A percentile compares a stretch with the other conserved stretches of the same genome.
phyloP scores from a whole-genome alignment of 306 rosid species.

The Echinosophora koreensis region DNA sequence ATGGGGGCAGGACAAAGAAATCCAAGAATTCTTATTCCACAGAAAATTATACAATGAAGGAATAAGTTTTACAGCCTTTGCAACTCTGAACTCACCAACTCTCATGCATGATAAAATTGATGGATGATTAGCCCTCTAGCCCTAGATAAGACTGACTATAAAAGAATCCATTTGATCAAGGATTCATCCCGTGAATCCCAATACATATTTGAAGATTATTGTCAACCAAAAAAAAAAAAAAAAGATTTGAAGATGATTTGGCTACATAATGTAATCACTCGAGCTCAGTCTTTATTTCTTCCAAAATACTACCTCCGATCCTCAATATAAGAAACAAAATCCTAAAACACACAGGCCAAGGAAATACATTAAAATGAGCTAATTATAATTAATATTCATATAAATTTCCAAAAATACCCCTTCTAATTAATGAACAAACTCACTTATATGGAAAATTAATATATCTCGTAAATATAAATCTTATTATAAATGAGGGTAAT shows the following conservation, averaged over 20 bases:
- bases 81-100: constrained; percentile 28
- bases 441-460: too few species aligned
- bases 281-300: constrained; percentile 28
- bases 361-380: too few species aligned
- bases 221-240: too few species aligned
- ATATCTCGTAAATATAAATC: too few species aligned
- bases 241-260: background rate
- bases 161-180: constrained; percentile 23
- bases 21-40: constrained; percentile 9
- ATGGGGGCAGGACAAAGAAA: constrained; percentile 35
- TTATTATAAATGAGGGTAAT: too few species aligned
- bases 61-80: constrained; percentile 30
- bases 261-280: constrained; percentile 8
- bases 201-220: background rate
- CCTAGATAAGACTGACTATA: constrained; percentile 19
- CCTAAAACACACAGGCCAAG: too few species aligned
- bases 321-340: too few species aligned
- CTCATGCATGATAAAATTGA: constrained; percentile 17
- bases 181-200: constrained; percentile 5
- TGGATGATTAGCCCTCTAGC: constrained; percentile 12
- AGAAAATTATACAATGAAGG: constrained; percentile 18
- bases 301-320: background rate
- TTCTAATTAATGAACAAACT: too few species aligned
- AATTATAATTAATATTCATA: too few species aligned
- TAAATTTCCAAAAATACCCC: too few species aligned